Evolutionary conservation across 345 rosid genomes (phyloP), one percentile per base, ranked within the genome.

Genomic region (Populus simonii): DNA sequence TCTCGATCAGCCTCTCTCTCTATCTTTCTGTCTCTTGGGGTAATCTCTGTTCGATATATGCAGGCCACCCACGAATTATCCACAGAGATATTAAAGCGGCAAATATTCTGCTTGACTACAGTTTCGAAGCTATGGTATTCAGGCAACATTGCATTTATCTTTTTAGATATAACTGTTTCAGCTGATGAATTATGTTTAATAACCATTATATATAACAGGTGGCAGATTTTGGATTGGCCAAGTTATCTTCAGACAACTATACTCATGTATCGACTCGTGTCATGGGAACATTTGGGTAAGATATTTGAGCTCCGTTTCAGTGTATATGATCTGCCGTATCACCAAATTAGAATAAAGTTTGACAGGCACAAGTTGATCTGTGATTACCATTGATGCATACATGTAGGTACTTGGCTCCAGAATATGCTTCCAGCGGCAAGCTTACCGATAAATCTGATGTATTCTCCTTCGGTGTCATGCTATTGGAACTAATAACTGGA

Each of bases 261-360:
- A 90, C 99, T 67, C 98, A 95, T 63, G 94, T 93, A 22, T 95
- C 99, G 5, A 95, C 98, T 43, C 93, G 99, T 29, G 90, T 95
- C 68, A 95, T 95, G 99, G 99, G 99, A 76, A 95, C 98, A 53
- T 95, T 95, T 33, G 97, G 99, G 94, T 93, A 80, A 76, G 81
- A 69, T 72, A 8, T 27, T 39, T 59, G n/a, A 22, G 36, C 66
- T 66, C 45, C 55, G 12, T 57, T 41, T 31, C 17, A 62, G 17
- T 35, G 1, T 36, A 73, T 35, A 41, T 68, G 15, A 8, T 59
- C 63, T n/a, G 29, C 13, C 10, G 57, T 9, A 11, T 15, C 47
- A 36, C 13, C 27, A 17, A 7, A 76, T 5, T 68, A 23, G 27
- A 74, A 10, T 33, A n/a, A 38, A 43, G 27, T 39, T 77, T 31